Conservation (phyloP, 2,329 filamentous ascomycete genomes). For the Alternaria brassicicola region DNA sequence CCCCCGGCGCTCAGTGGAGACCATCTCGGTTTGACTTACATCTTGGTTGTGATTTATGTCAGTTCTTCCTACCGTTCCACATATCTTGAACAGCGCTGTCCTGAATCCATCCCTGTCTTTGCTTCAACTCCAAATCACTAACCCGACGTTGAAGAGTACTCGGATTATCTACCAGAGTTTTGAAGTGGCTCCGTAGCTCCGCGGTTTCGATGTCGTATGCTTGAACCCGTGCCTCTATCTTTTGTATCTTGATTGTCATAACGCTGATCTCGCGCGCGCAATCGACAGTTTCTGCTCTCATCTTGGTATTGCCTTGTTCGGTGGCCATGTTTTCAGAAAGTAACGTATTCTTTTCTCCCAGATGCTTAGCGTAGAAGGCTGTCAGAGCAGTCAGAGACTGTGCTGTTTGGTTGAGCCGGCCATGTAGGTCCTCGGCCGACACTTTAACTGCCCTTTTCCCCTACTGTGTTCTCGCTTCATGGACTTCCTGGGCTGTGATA, state of each 20-base stretch:
- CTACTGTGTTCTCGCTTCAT: neutral
- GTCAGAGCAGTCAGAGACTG: neutral
- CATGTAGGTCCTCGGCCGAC: neutral
- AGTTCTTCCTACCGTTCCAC: neutral
- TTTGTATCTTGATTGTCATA: neutral
- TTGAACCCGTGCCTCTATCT: neutral
- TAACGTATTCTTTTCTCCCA: neutral
- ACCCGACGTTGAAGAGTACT: neutral
- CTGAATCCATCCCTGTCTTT: neutral
- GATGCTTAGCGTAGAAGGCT: neutral
- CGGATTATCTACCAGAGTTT: neutral
- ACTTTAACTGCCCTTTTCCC: neutral
- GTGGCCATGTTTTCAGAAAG: neutral
- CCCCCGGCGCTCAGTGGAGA: neutral
- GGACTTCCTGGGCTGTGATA: neutral
- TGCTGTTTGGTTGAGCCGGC: neutral
- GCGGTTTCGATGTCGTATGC: neutral
- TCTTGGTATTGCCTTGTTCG: neutral
- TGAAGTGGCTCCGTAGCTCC: neutral
- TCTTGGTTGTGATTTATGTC: neutral
- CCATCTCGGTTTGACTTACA: neutral
- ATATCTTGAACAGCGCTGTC: neutral
- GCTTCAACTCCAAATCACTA: neutral
- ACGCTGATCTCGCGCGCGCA: neutral
- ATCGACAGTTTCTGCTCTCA: neutral